These are phyloP conservation scores for Ascochyta pisi DNA, from an alignment of 2,329 filamentous ascomycete genomes.

Conservation along the genomic window DNA sequence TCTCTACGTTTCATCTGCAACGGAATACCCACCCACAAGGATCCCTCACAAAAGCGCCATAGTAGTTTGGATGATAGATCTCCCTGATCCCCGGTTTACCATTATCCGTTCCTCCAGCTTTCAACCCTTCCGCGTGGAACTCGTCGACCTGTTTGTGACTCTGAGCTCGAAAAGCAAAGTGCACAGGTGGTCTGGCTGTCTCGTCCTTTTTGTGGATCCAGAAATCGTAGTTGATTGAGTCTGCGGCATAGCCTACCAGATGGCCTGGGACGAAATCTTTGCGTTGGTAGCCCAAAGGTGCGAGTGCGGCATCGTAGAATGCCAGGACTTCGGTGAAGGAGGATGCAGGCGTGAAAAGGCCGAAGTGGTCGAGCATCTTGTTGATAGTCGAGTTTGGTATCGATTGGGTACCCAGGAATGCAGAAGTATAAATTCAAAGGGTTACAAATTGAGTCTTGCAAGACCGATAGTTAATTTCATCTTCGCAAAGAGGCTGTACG, in stretches of 20 bases:
- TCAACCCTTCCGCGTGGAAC: conserved; percentile 24
- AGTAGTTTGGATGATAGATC: conserved; percentile 31
- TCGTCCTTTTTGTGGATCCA: conserved; percentile 25
- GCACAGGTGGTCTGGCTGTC: conserved; percentile 3
- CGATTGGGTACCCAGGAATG: no score
- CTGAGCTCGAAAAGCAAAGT: conserved; percentile 30
- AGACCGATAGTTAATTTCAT: no score
- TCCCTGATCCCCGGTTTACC: conserved; percentile 28
- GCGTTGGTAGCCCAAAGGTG: background rate
- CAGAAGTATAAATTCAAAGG: no score
- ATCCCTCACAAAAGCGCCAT: conserved; percentile 27
- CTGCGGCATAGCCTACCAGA: conserved; percentile 20
- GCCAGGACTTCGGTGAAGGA: background rate
- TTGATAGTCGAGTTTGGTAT: background rate
- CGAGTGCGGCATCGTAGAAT: background rate
- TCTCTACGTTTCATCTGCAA: no score
- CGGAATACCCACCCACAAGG: no score
- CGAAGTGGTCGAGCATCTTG: background rate
- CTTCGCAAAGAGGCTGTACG: no score
- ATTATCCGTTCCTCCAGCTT: conserved; percentile 29
- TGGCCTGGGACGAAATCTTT: conserved; percentile 4
- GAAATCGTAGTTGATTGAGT: conserved; percentile 7
- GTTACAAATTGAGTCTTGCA: no score
- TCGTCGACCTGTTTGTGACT: conserved; percentile 21
- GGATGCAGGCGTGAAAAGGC: background rate